These are phyloP conservation scores for Tephrocybe sp. DNA, from an alignment of 768 basidiomycete species.

Conservation along the genomic window DNA sequence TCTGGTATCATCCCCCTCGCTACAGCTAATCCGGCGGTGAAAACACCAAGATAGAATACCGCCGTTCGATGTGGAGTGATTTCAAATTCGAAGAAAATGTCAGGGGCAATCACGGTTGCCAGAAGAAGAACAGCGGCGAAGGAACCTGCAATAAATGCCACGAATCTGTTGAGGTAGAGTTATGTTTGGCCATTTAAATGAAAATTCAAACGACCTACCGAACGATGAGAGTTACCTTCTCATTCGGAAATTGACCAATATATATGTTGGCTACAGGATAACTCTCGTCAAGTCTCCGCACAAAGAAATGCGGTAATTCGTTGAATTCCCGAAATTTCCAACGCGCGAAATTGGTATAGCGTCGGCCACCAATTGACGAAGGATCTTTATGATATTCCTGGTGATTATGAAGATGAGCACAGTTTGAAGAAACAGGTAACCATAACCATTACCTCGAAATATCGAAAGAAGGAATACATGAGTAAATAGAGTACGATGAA, in stretches of 20 bases:
- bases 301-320: slow-evolving; percentile 92
- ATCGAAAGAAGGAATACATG: slow-evolving; percentile 99
- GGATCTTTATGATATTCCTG: slow-evolving; percentile 99
- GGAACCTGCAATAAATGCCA: slow-evolving; percentile 94
- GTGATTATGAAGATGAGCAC: not conserved
- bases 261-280: slow-evolving; percentile 92
- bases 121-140: slow-evolving; percentile 95
- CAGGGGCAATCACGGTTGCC: slow-evolving; percentile 90
- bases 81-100: slow-evolving; percentile 91
- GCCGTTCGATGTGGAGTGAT: slow-evolving; percentile 92
- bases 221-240: slow-evolving; percentile 86
- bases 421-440: slow-evolving; percentile 9
- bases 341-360: slow-evolving; percentile 92
- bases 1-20: slow-evolving; percentile 96
- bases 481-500: slow-evolving; percentile 96
- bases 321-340: slow-evolving; percentile 99
- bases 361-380: slow-evolving; percentile 87
- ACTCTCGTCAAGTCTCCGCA: slow-evolving; percentile 81
- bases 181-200: not conserved
- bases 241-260: slow-evolving; percentile 97
- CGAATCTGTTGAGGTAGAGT: slow-evolving; percentile 57
- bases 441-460: slow-evolving; percentile 80
- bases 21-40: slow-evolving; percentile 85
- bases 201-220: slow-evolving; percentile 50
- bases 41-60: slow-evolving; percentile 88